Percentiles rank a stretch among this genome's conserved stretches.
Evolutionary conservation across 2,329 filamentous ascomycete genomes (phyloP).

Genomic region (Drechslerella coelobrocha): DNA sequence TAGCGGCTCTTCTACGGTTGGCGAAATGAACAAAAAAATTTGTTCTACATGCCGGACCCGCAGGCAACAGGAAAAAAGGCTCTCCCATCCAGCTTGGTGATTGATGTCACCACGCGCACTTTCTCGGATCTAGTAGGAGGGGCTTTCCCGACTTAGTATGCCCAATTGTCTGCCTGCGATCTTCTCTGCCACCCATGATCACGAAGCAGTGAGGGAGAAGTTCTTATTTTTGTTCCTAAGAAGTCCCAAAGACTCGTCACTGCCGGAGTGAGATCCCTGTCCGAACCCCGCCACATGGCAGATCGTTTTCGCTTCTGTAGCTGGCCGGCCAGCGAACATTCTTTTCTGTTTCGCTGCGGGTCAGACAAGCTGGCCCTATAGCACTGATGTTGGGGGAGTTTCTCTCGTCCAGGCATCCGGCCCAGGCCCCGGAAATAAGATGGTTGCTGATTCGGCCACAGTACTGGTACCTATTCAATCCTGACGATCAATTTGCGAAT

Average conservation of each 20-base stretch:
- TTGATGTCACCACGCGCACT: neutral
- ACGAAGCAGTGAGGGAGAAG: constrained; percentile 28
- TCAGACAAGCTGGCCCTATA: constrained; percentile 23
- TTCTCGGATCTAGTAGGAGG: neutral
- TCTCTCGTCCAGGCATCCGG: constrained; percentile 3
- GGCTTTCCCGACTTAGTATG: neutral
- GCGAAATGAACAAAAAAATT: constrained; percentile 14
- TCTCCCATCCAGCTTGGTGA: neutral
- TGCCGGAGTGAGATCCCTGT: constrained; percentile 34
- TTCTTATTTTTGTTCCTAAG: constrained; percentile 27
- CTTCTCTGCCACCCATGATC: constrained; percentile 14
- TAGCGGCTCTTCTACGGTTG: constrained; percentile 47
- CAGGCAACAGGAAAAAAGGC: neutral
- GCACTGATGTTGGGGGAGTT: constrained; percentile 17
- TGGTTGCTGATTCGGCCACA: constrained; percentile 21
- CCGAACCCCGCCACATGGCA: constrained; percentile 49
- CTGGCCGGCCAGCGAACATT: constrained; percentile 45
- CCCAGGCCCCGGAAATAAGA: constrained; percentile 26
- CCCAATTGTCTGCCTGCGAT: constrained; percentile 1
- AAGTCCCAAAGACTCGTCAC: constrained; percentile 50
- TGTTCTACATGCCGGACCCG: neutral
- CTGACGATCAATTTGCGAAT: constrained; percentile 35
- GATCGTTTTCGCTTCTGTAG: constrained; percentile 51
- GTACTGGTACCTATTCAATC: constrained; percentile 22
- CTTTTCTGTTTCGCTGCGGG: constrained; percentile 41